A percentile compares a stretch with the other conserved stretches of the same genome.
Evolutionary conservation across 495 filamentous ascomycete species (phyloP).

Genomic region (Pyrenula aspistea): DNA sequence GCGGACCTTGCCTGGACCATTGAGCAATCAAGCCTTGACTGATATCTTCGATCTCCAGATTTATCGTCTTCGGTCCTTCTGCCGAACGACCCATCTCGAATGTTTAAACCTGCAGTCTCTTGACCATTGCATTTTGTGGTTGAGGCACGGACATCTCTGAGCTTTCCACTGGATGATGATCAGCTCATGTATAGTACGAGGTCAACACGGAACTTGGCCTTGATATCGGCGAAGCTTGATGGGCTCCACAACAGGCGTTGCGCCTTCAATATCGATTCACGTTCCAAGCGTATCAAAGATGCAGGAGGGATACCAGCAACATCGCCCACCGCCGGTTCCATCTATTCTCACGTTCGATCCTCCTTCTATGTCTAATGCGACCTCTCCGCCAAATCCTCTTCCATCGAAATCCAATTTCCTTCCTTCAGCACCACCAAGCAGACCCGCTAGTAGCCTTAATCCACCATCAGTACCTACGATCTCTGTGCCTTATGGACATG

Average conservation of each 20-base stretch:
- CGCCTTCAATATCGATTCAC: not conserved
- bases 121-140: too few species aligned
- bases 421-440: conserved; percentile 31
- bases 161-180: too few species aligned
- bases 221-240: not conserved
- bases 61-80: too few species aligned
- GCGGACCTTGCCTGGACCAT: too few species aligned
- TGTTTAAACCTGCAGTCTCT: too few species aligned
- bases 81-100: too few species aligned
- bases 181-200: too few species aligned
- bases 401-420: conserved; percentile 18
- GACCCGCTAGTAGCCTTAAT: conserved; percentile 29
- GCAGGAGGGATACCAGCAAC: not conserved
- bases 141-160: too few species aligned
- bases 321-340: not conserved
- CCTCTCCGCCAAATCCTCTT: conserved; percentile 22
- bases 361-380: conserved; percentile 14
- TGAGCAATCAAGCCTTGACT: too few species aligned
- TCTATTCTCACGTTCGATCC: not conserved
- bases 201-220: too few species aligned
- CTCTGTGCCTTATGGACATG: conserved; percentile 23
- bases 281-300: not conserved
- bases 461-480: conserved; percentile 12
- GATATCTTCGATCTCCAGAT: too few species aligned
- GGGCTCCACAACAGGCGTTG: not conserved